Percentiles rank a stretch among this genome's conserved stretches.
phyloP scores from a whole-genome alignment of 2,329 filamentous ascomycete genomes.

The Verticillium nonalfalfae region DNA sequence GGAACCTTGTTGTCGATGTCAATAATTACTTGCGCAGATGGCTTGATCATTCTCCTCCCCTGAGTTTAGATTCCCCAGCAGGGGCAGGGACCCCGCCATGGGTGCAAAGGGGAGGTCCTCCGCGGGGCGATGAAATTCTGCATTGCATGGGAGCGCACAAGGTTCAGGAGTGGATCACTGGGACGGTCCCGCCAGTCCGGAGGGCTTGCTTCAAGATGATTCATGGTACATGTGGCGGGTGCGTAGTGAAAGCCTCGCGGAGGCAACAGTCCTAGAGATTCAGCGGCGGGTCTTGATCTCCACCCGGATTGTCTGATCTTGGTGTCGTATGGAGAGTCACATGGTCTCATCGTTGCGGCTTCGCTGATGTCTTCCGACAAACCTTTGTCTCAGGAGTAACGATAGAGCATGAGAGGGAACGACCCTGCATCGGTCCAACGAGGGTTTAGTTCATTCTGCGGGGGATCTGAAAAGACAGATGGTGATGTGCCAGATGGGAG shows the following conservation, averaged over 20 bases:
- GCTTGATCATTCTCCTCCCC: no score
- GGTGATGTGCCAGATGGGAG: neutral
- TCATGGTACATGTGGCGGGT: neutral
- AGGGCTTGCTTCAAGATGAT: neutral
- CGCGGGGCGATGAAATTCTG: neutral
- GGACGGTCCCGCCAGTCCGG: neutral
- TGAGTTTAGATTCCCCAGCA: no score
- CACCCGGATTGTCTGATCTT: neutral
- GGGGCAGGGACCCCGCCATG: no score
- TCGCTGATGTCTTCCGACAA: neutral
- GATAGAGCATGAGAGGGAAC: neutral
- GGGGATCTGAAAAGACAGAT: slow-evolving; percentile 8
- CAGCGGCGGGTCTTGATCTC: neutral
- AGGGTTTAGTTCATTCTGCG: slow-evolving; percentile 2
- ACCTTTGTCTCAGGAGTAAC: no score
- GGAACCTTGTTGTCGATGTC: no score
- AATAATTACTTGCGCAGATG: no score
- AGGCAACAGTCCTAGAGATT: neutral
- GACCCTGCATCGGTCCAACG: slow-evolving; percentile 5
- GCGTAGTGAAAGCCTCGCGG: neutral
- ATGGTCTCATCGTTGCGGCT: neutral
- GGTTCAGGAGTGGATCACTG: neutral
- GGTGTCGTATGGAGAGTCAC: neutral
- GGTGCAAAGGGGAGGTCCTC: no score
- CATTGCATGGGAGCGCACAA: neutral